These are phyloP conservation scores for Fusarium nanum DNA, from an alignment of 2,329 filamentous ascomycete genomes.

Conservation along the genomic window DNA sequence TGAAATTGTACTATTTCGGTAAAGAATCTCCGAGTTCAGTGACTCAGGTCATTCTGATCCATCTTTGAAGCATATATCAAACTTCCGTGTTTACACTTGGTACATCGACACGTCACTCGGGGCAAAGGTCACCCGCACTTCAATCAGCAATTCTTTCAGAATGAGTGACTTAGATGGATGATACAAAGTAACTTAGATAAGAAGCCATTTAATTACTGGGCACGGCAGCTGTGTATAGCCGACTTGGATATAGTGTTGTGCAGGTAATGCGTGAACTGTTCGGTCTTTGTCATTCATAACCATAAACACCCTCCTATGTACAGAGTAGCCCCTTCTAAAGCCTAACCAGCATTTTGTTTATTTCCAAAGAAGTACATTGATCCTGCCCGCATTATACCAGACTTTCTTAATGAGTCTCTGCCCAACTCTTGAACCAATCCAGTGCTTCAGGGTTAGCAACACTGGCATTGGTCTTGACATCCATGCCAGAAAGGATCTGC, in stretches of 20 bases:
- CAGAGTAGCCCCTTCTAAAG: not conserved
- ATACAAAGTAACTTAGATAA: fast-evolving
- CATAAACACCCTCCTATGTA: not conserved
- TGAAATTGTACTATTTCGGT: not conserved
- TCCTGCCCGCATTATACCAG: too few relatives aligned
- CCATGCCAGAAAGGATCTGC: conserved; percentile 89
- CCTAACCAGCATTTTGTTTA: conserved; percentile 20
- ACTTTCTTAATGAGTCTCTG: conserved; percentile 59
- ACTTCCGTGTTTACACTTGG: not conserved
- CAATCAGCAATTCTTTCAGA: not conserved
- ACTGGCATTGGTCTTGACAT: conserved; percentile 89
- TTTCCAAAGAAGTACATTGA: not conserved
- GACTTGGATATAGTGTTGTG: not conserved
- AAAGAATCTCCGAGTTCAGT: not conserved
- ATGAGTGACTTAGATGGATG: not conserved
- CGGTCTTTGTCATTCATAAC: not conserved
- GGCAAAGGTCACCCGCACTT: not conserved
- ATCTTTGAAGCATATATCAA: not conserved
- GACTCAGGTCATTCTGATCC: not conserved
- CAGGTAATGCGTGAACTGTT: not conserved
- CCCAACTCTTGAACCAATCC: conserved; percentile 89
- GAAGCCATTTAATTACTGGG: not conserved
- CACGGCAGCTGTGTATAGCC: not conserved
- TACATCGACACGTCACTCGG: too few relatives aligned
- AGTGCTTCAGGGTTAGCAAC: conserved; percentile 92